phyloP scores from a whole-genome alignment of 2,329 filamentous ascomycete genomes.

The Exophiala lecanii-corni region DNA sequence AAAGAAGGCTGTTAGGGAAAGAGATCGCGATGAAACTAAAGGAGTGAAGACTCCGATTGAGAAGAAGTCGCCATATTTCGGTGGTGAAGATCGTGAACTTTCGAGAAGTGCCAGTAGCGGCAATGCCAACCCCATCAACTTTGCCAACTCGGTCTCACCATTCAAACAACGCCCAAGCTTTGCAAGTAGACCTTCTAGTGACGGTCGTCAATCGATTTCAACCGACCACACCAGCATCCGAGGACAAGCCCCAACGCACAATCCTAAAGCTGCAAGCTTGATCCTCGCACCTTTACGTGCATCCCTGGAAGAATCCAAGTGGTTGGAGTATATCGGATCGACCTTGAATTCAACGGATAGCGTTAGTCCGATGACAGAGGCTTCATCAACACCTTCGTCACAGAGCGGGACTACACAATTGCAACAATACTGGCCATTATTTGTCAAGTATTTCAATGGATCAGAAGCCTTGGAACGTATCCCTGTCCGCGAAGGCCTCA shows the following conservation, averaged over 20 bases:
- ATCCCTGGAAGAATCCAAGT: constrained; percentile 71
- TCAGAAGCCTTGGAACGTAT: constrained; percentile 79
- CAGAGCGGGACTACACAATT: constrained; percentile 36
- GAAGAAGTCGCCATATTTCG: constrained; percentile 3
- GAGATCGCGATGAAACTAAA: constrained; percentile 32
- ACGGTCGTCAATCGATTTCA: constrained; percentile 21
- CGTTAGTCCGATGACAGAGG: constrained; percentile 30
- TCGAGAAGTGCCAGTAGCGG: constrained; percentile 17
- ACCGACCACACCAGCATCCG: constrained; percentile 18
- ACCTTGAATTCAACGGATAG: constrained; percentile 22
- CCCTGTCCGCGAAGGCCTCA: constrained; percentile 76
- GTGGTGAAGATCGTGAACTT: constrained; percentile 10
- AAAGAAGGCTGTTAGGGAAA: constrained; percentile 71
- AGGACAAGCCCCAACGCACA: constrained; percentile 15
- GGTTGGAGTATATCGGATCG: constrained; percentile 47
- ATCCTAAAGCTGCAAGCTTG: constrained; percentile 37
- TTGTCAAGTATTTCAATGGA: constrained; percentile 86
- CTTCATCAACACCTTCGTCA: constrained; percentile 13
- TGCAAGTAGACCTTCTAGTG: constrained; percentile 21
- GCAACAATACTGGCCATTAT: constrained; percentile 63
- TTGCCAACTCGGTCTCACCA: constrained; percentile 8
- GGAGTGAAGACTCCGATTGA: constrained; percentile 12
- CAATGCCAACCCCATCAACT: constrained; percentile 4
- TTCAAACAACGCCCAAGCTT: constrained; percentile 21
- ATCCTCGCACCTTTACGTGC: constrained; percentile 76